A percentile compares a stretch with the other conserved stretches of the same genome.
phyloP scores from a whole-genome alignment of 2,329 filamentous ascomycete species.

The Scytalidium lignicola region DNA sequence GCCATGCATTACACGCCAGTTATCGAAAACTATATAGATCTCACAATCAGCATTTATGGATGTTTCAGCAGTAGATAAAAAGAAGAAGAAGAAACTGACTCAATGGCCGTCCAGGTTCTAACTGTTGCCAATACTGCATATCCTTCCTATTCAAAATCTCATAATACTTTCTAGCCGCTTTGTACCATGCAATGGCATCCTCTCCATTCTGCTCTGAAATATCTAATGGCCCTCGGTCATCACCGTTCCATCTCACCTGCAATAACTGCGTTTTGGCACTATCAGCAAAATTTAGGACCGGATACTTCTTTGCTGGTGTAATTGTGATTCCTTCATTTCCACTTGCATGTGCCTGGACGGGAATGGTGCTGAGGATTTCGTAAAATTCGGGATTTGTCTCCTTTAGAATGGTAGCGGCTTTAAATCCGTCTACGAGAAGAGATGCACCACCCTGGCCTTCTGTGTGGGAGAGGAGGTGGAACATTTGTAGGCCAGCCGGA shows the following conservation, averaged over 20 bases:
- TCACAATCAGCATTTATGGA: neutral
- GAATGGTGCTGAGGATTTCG: slow-evolving; percentile 47
- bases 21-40: slow-evolving; percentile 70
- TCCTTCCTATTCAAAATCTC: slow-evolving; percentile 58
- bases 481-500: slow-evolving; percentile 83
- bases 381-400: slow-evolving; percentile 51
- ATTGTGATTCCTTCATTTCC: slow-evolving; percentile 83
- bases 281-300: slow-evolving; percentile 62
- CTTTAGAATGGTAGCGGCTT: slow-evolving; percentile 58
- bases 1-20: slow-evolving; percentile 91
- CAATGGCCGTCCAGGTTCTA: slow-evolving; percentile 71
- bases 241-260: slow-evolving; percentile 88
- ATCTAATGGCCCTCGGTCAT: slow-evolving; percentile 67
- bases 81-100: slow-evolving; percentile 45
- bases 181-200: slow-evolving; percentile 59
- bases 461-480: slow-evolving; percentile 83
- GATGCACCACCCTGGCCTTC: slow-evolving; percentile 66
- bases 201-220: slow-evolving; percentile 2
- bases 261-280: slow-evolving; percentile 41
- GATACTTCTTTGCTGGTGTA: slow-evolving; percentile 62
- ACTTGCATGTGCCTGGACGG: slow-evolving; percentile 74
- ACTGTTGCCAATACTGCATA: slow-evolving; percentile 73
- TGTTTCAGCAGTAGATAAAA: neutral
- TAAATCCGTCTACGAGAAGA: slow-evolving; percentile 81
- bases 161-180: slow-evolving; percentile 70